These are phyloP conservation scores for Leucosporidium creatinivorum DNA, from an alignment of 768 basidiomycete genomes.

Conservation along the genomic window DNA sequence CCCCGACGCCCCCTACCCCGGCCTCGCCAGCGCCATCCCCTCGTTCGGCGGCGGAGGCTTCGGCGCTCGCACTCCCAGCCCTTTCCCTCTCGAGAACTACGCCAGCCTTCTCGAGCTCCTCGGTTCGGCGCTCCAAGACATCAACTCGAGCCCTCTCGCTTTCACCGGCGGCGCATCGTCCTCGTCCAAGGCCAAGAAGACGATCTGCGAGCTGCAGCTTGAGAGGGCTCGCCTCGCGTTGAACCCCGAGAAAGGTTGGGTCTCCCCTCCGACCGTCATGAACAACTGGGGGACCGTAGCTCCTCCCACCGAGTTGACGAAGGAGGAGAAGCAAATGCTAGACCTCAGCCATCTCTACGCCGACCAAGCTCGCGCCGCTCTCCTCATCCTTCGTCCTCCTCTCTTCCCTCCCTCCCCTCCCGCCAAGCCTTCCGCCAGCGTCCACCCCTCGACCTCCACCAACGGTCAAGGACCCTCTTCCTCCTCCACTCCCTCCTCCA, in stretches of 20 bases:
- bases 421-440: neutral
- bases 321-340: too few species aligned
- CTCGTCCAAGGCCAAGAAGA: too few species aligned
- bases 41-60: neutral
- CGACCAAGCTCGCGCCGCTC: conserved; percentile 6
- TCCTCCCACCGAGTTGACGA: too few species aligned
- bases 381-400: conserved; percentile 6
- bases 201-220: neutral
- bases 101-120: neutral
- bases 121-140: neutral
- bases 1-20: neutral
- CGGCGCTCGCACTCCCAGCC: neutral
- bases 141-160: neutral
- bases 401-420: neutral
- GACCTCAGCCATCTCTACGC: neutral
- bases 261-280: too few species aligned
- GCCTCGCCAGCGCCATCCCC: too few species aligned
- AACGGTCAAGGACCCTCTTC: too few species aligned
- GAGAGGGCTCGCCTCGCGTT: neutral
- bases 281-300: too few species aligned
- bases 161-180: neutral
- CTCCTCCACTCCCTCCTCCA: neutral
- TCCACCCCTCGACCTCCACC: too few species aligned
- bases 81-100: neutral
- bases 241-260: neutral